Evolutionary conservation across 768 basidiomycete genomes (phyloP).

Genomic region (Albatrellus ellisii): DNA sequence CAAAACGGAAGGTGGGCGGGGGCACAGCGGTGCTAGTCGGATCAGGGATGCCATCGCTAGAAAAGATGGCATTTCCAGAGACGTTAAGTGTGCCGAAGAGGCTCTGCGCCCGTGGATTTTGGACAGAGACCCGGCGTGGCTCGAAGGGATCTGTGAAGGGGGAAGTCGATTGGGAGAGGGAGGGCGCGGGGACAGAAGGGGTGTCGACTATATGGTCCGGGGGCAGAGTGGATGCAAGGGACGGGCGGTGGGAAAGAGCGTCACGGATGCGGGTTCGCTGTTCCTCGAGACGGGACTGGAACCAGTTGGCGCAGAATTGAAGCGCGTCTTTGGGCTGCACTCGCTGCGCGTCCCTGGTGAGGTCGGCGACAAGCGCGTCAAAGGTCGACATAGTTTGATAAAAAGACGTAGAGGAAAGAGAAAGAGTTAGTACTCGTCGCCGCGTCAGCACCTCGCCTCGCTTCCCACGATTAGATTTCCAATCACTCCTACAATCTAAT

Average conservation of each 20-base stretch:
- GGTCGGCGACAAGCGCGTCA: conserved; percentile 68
- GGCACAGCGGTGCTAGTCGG: conserved; percentile 16
- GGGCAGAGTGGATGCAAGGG: conserved; percentile 39
- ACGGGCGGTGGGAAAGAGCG: conserved; percentile 39
- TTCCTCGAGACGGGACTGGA: conserved; percentile 77
- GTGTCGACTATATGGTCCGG: conserved; percentile 45
- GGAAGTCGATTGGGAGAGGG: conserved; percentile 29
- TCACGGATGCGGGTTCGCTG: conserved; percentile 68
- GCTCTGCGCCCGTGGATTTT: conserved; percentile 41
- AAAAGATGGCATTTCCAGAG: conserved; percentile 65
- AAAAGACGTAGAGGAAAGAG: background rate
- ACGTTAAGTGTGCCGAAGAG: conserved; percentile 74
- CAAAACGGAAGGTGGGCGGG: conserved; percentile 46
- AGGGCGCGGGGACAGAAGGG: conserved; percentile 22
- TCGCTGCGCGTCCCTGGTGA: conserved; percentile 75
- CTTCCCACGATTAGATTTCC: background rate
- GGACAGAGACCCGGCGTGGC: conserved; percentile 40
- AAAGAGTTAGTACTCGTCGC: background rate
- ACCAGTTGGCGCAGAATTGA: conserved; percentile 93
- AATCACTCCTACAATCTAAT: background rate
- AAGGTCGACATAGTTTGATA: conserved; percentile 53
- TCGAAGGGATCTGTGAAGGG: conserved; percentile 40
- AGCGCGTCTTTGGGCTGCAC: conserved; percentile 84
- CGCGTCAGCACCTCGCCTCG: background rate
- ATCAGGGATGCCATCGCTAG: conserved; percentile 26